Conservation (phyloP, 1,284 basidiomycete genomes). For the Earliella scabrosa region DNA sequence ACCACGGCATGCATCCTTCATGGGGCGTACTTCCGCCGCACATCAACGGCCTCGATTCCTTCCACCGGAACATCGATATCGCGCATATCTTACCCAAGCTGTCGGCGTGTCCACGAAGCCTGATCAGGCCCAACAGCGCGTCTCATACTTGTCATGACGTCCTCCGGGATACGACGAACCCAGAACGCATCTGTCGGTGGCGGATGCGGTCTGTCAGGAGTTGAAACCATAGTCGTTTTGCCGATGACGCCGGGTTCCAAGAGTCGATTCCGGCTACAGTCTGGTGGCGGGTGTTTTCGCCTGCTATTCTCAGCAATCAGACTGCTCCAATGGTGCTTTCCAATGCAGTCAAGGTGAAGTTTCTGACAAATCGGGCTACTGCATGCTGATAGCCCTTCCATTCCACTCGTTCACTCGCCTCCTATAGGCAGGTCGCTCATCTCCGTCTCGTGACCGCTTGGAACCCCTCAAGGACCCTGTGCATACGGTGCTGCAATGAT, state of each 20-base stretch:
- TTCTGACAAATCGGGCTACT: not conserved
- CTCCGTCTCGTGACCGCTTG: no score
- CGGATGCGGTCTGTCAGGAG: not conserved
- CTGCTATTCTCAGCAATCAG: not conserved
- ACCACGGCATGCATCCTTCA: not conserved
- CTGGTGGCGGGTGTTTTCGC: not conserved
- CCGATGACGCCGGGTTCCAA: not conserved
- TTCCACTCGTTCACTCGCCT: no score
- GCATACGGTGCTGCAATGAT: no score
- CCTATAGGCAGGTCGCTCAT: no score
- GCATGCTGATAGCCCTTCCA: not conserved
- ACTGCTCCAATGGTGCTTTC: not conserved
- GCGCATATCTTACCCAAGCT: not conserved
- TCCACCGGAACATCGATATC: not conserved
- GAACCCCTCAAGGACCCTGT: not conserved
- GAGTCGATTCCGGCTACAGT: not conserved
- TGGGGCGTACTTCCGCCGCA: not conserved
- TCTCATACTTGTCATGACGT: not conserved
- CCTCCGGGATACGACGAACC: not conserved
- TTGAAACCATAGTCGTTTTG: not conserved
- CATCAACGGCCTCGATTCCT: not conserved
- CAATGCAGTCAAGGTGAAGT: not conserved
- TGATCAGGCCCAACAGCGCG: no score
- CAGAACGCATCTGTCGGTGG: not conserved
- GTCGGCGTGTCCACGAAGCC: no score